Base-by-base conservation (phyloP, 805 yeast genomes). In the Saturnispora bothae region DNA sequence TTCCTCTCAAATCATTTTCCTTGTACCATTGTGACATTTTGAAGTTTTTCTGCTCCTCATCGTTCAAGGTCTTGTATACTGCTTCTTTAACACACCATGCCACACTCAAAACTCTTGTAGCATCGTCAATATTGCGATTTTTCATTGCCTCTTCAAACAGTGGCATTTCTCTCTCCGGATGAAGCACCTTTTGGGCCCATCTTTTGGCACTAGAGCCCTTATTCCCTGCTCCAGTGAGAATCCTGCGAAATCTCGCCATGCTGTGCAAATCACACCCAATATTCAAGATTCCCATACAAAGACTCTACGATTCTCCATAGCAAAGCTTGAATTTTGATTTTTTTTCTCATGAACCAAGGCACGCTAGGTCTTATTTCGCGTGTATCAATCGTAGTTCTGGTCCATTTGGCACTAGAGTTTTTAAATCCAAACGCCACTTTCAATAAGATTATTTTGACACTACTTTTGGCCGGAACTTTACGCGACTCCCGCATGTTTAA, bases 61-160 rank as follows among this genome's bases (percentile, higher is more conserved):
- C 36, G 33, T 66, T 71, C 40, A 83, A 53, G 0, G 78, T 64
- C 53, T 83, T 83, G 53, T 63, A 83, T 7, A 80, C 50, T 1
- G 92, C 88, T 48, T 83, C 94, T 46, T 83, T 83, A 7, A 71
- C 60, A 8, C 85, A 78, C 94, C 94, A 83, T 15, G 70, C 47
- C 3, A 75, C 73, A 1, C 83, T 71, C 15, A 81, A 53, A 3
- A 63, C 50, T 26, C 52, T 51, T 7, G 61, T 53, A 29, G 63
- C 52, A 7, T 49, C 44, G 1, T 47, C 51, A 1, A 49, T 10
- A n/a, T 61, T 52, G 6, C 50, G 39, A 6, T 41, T 21, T 3
- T 33, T 15, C 4, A 28, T 7, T 9, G 34, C 35, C 17, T 44
- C 22, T 4, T 44, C 35, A 37, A 69, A 68, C 4, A 38, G 41